Conservation (phyloP, 495 filamentous ascomycete genomes). For the Lophiotrema nucula region DNA sequence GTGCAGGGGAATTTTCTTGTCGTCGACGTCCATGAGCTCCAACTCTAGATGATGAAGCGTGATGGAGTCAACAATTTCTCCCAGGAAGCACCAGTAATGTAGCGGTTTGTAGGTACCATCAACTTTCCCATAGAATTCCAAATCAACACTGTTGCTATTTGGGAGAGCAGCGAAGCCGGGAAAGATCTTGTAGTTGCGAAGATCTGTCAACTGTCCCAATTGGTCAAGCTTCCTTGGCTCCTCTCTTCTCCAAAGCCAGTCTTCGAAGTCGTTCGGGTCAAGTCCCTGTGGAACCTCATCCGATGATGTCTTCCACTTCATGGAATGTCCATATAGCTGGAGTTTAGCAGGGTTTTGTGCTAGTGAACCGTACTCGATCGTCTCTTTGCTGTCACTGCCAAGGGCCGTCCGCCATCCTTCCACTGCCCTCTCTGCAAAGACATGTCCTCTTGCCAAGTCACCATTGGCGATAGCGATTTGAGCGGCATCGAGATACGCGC, state of each 20-base stretch:
- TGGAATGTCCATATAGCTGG: slow-evolving; percentile 26
- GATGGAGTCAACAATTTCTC: slow-evolving; percentile 38
- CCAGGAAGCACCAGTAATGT: slow-evolving; percentile 42
- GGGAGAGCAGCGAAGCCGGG: slow-evolving; percentile 37
- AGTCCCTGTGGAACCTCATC: slow-evolving; percentile 36
- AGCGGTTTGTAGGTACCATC: slow-evolving; percentile 20
- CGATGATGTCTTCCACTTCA: slow-evolving; percentile 36
- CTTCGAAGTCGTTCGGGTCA: slow-evolving; percentile 33
- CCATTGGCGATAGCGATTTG: slow-evolving; percentile 26
- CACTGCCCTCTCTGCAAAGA: slow-evolving; percentile 25
- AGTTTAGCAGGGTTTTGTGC: slow-evolving; percentile 29
- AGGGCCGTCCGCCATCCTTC: slow-evolving; percentile 23
- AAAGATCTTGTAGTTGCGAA: slow-evolving; percentile 35
- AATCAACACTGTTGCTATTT: slow-evolving; percentile 21
- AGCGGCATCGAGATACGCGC: slow-evolving; percentile 22
- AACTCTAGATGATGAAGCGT: slow-evolving; percentile 36
- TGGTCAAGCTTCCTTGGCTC: slow-evolving; percentile 23
- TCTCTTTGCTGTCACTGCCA: slow-evolving; percentile 30
- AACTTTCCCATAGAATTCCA: slow-evolving; percentile 32
- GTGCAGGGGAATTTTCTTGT: slow-evolving; percentile 30
- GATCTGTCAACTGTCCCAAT: slow-evolving; percentile 25
- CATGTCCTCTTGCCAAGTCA: slow-evolving; percentile 25
- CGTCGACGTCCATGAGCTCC: slow-evolving; percentile 36
- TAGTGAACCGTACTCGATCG: slow-evolving; percentile 18
- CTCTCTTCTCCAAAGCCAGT: slow-evolving; percentile 38